These are phyloP conservation scores for Aspergillus sp. DNA, from an alignment of 2,329 filamentous ascomycete genomes.

Conservation along the genomic window DNA sequence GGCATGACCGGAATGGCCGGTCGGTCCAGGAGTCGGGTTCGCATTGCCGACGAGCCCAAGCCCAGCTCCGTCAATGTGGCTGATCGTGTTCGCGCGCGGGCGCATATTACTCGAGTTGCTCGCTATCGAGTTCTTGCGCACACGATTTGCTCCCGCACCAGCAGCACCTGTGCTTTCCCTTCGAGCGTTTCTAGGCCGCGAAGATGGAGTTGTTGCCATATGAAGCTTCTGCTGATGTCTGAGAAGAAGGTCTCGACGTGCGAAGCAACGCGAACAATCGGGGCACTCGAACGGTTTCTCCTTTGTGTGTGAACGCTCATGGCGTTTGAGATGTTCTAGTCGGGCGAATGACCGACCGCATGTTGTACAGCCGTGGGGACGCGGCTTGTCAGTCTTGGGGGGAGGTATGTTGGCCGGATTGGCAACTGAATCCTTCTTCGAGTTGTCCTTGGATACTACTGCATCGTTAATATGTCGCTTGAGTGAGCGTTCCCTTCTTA, in stretches of 20 bases:
- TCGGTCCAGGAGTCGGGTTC: conserved; percentile 20
- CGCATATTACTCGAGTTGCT: conserved; percentile 65
- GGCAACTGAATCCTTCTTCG: conserved; percentile 27
- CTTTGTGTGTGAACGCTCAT: conserved; percentile 97
- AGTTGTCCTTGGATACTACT: conserved; percentile 25
- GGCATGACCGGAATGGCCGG: conserved; percentile 51
- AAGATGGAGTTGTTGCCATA: conserved; percentile 83
- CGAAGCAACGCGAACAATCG: conserved; percentile 92
- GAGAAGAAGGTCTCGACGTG: conserved; percentile 83
- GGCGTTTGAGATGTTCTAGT: conserved; percentile 92
- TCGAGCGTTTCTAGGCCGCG: conserved; percentile 76
- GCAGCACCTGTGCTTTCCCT: conserved; percentile 82
- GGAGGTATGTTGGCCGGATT: conserved; percentile 56
- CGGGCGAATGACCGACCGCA: conserved; percentile 91
- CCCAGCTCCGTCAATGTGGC: conserved; percentile 77
- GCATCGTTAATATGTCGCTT: conserved; percentile 21
- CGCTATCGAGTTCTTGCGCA: conserved; percentile 89
- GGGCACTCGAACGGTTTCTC: conserved; percentile 98
- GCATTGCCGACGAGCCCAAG: conserved; percentile 60
- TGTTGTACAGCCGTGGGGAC: conserved; percentile 89
- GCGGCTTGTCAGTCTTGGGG: conserved; percentile 95
- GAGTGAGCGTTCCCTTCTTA: not conserved
- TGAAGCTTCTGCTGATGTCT: conserved; percentile 98
- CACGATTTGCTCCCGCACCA: conserved; percentile 66
- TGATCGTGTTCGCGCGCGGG: conserved; percentile 92